Evolutionary conservation across 2,329 filamentous ascomycete genomes (phyloP).

Genomic region (Diaporthe velutina): DNA sequence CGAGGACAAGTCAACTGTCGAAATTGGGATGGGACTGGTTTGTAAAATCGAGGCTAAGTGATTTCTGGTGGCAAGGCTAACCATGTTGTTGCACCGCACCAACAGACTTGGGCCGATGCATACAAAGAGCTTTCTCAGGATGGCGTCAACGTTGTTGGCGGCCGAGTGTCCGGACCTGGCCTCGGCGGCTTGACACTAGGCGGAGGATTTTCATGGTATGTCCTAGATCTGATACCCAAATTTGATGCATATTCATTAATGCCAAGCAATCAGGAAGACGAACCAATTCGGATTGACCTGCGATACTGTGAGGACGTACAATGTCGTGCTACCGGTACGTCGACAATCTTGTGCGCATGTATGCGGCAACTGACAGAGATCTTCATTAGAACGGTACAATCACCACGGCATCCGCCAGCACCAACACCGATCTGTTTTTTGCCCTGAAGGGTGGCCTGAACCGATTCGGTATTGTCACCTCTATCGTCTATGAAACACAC

Average conservation of each 20-base stretch:
- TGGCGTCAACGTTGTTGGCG: slow-evolving; percentile 46
- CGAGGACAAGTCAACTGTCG: slow-evolving; percentile 40
- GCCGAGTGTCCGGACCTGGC: slow-evolving; percentile 44
- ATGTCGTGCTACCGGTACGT: slow-evolving; percentile 45
- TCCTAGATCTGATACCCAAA: not conserved
- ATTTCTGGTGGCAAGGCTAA: not conserved
- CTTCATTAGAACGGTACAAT: slow-evolving; percentile 45
- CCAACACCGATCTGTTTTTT: slow-evolving; percentile 44
- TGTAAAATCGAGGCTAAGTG: not conserved
- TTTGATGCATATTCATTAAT: not conserved
- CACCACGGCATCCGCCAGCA: slow-evolving; percentile 39
- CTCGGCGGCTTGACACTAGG: slow-evolving; percentile 46
- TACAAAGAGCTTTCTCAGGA: slow-evolving; percentile 41
- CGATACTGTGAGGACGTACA: slow-evolving; percentile 44
- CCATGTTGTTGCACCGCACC: rapidly evolving
- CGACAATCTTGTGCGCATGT: too few relatives aligned
- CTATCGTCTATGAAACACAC: slow-evolving; percentile 43
- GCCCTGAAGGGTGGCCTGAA: slow-evolving; percentile 46
- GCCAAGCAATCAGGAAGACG: slow-evolving; percentile 41
- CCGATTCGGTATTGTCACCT: slow-evolving; percentile 45
- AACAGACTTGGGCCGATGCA: slow-evolving; percentile 43
- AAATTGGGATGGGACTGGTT: slow-evolving; percentile 44
- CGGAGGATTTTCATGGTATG: slow-evolving; percentile 46
- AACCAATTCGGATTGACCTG: slow-evolving; percentile 46
- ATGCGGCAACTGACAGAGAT: not conserved